A percentile compares a stretch with the other conserved stretches of the same genome.
Conservation (phyloP, 371 early-diverging fungal genomes). For the Mucor saturninus region DNA sequence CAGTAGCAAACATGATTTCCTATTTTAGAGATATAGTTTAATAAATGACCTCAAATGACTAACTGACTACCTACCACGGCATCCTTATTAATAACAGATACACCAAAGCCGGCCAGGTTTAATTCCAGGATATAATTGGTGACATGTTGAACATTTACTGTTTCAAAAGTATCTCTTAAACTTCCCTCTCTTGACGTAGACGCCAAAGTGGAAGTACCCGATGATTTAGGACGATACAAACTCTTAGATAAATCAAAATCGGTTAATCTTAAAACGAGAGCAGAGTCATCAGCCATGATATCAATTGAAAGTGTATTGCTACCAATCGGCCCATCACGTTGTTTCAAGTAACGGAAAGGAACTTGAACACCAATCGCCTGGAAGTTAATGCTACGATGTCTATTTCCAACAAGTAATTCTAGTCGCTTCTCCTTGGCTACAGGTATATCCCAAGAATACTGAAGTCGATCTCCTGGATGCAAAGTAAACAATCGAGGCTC, state of each 20-base stretch:
- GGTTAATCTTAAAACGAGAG: slow-evolving; percentile 77
- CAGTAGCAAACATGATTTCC: slow-evolving; percentile 80
- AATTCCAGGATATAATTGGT: slow-evolving; percentile 39
- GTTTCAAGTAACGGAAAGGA: slow-evolving; percentile 75
- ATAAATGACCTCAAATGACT: not conserved
- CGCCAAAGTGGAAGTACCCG: slow-evolving; percentile 36
- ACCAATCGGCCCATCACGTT: slow-evolving; percentile 14
- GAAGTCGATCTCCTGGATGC: slow-evolving; percentile 47
- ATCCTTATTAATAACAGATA: slow-evolving; percentile 73
- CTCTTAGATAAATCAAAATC: slow-evolving; percentile 71
- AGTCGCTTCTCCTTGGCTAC: slow-evolving; percentile 72
- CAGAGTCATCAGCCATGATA: slow-evolving; percentile 84
- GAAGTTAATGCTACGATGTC: slow-evolving; percentile 77
- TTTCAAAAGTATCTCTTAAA: slow-evolving; percentile 60
- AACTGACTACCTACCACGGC: slow-evolving; percentile 28
- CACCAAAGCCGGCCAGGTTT: slow-evolving; percentile 68
- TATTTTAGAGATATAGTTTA: slow-evolving; percentile 22
- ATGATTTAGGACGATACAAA: slow-evolving; percentile 58
- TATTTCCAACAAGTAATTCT: slow-evolving; percentile 70
- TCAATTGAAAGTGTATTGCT: slow-evolving; percentile 73
- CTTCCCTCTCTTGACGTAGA: slow-evolving; percentile 43
- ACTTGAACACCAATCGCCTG: slow-evolving; percentile 90
- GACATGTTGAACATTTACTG: slow-evolving; percentile 48
- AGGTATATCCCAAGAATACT: slow-evolving; percentile 95
- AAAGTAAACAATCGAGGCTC: slow-evolving; percentile 28